Percentiles rank a stretch among this genome's conserved stretches.
Conservation (phyloP, 441 rosid genomes). For the Monsonia emarginata region DNA sequence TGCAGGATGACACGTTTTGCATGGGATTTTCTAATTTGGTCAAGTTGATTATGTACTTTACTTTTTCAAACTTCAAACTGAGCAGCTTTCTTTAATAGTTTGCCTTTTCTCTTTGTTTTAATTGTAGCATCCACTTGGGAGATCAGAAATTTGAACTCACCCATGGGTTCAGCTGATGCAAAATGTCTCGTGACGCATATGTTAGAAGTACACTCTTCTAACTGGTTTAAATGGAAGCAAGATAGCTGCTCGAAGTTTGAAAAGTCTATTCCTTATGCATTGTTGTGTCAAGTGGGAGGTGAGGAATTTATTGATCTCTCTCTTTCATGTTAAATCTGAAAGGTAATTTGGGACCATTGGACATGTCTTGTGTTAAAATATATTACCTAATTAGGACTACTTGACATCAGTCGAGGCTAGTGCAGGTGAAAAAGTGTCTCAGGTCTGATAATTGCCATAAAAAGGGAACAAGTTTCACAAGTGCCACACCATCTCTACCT, state of each 20-base stretch:
- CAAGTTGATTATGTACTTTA: slow-evolving; percentile 3
- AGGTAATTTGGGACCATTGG: not conserved
- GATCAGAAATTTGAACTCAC: slow-evolving; percentile 56
- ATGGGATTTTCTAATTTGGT: not conserved
- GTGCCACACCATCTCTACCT: not conserved
- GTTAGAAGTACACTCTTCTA: slow-evolving; percentile 65
- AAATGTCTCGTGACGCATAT: slow-evolving; percentile 78
- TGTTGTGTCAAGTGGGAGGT: slow-evolving; percentile 90
- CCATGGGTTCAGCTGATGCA: slow-evolving; percentile 50
- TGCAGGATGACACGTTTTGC: not conserved
- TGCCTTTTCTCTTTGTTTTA: slow-evolving; percentile 15
- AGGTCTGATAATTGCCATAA: not conserved
- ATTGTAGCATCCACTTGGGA: slow-evolving; percentile 94
- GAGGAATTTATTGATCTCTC: slow-evolving; percentile 17
- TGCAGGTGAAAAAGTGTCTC: not conserved
- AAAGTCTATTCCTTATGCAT: slow-evolving; percentile 65
- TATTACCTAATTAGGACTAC: not conserved
- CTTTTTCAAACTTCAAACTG: not conserved
- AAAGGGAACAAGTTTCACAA: not conserved
- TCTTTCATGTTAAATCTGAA: not conserved
- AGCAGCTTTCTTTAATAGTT: slow-evolving; percentile 9
- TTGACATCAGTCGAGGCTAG: not conserved
- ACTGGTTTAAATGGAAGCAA: slow-evolving; percentile 80
- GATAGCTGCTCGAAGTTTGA: slow-evolving; percentile 72
- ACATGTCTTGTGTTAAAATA: not conserved